phyloP scores from a whole-genome alignment of 352 stramenopile genomes.

The Globisporangium mamillatum region DNA sequence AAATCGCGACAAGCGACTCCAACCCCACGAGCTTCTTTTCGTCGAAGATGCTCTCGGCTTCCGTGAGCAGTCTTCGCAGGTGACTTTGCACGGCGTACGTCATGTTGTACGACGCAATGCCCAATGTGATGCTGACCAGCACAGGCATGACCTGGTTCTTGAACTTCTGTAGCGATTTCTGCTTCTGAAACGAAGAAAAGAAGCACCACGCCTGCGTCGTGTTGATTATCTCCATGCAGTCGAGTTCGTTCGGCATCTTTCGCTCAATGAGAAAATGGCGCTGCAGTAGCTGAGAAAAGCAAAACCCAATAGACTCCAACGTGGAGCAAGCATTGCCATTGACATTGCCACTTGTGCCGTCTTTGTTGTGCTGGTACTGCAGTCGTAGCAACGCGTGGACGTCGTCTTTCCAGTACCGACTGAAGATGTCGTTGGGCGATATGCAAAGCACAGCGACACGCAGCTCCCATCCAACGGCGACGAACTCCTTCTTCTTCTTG shows the following conservation, averaged over 20 bases:
- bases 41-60: constrained; percentile 63
- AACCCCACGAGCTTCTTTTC: constrained; percentile 73
- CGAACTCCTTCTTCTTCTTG: constrained; percentile 39
- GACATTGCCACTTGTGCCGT: constrained; percentile 21
- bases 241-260: constrained; percentile 38
- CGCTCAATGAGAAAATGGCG: constrained; percentile 44
- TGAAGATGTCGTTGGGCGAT: constrained; percentile 60
- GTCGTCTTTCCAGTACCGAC: constrained; percentile 73
- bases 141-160: constrained; percentile 33
- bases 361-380: constrained; percentile 72
- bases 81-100: constrained; percentile 66
- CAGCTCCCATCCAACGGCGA: constrained; percentile 44
- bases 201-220: constrained; percentile 77
- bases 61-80: constrained; percentile 48
- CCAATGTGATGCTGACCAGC: constrained; percentile 49
- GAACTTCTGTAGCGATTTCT: constrained; percentile 36
- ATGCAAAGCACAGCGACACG: constrained; percentile 47
- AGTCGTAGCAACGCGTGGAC: constrained; percentile 45
- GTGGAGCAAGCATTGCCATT: constrained; percentile 15
- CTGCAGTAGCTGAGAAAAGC: constrained; percentile 39
- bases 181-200: constrained; percentile 51
- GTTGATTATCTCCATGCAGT: constrained; percentile 85
- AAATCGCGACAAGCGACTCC: constrained; percentile 35
- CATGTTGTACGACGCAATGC: constrained; percentile 72
- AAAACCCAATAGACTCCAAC: constrained; percentile 26